Percentiles rank a stretch among this genome's conserved stretches.
Conservation (phyloP, 345 rosid genomes). For the Combretum micranthum region DNA sequence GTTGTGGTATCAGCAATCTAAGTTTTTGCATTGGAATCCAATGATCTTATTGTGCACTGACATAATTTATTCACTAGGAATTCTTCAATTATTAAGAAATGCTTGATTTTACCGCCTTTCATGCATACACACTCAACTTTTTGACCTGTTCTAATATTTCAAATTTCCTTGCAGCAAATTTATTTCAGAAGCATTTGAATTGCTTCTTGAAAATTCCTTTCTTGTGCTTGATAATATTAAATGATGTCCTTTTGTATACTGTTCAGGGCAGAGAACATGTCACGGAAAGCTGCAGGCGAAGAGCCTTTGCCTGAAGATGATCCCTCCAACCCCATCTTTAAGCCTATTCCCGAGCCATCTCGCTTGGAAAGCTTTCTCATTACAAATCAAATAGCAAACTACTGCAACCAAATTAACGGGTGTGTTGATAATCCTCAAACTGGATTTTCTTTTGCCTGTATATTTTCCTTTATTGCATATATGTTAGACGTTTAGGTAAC, state of each 20-base stretch:
- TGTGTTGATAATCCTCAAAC: slow-evolving; percentile 23
- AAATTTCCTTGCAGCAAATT: no score
- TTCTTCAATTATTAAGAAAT: no score
- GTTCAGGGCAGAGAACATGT: slow-evolving; percentile 76
- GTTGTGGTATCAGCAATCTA: no score
- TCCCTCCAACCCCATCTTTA: slow-evolving; percentile 84
- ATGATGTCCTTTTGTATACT: slow-evolving; percentile 3
- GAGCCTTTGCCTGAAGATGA: slow-evolving; percentile 98
- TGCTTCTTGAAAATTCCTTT: no score
- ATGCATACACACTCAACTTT: no score
- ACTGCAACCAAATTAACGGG: slow-evolving; percentile 98
- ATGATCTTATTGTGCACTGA: no score
- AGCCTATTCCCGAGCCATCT: slow-evolving; percentile 88
- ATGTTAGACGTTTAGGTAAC: no score
- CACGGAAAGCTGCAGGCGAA: slow-evolving; percentile 85
- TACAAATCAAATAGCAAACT: slow-evolving; percentile 85
- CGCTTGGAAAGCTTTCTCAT: slow-evolving; percentile 93
- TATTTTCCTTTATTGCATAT: background rate
- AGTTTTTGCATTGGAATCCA: no score
- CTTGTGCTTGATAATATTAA: background rate
- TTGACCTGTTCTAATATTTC: no score
- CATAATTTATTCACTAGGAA: no score
- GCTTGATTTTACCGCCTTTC: no score
- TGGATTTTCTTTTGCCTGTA: background rate
- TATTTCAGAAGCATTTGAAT: no score